Evolutionary conservation across 2,329 filamentous ascomycete genomes (phyloP).

Genomic region (Arthroderma sp.): DNA sequence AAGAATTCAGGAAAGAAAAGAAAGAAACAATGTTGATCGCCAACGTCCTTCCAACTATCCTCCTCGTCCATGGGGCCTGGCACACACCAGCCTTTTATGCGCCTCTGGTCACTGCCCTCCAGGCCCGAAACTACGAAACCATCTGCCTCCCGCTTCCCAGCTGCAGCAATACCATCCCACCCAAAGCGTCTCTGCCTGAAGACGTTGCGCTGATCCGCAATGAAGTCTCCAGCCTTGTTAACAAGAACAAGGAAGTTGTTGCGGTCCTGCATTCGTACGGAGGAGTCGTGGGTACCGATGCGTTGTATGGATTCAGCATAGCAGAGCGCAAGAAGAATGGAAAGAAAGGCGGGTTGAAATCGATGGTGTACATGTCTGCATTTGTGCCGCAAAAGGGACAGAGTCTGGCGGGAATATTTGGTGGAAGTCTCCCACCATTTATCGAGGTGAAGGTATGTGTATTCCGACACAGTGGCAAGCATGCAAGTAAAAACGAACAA

Average conservation of each 20-base stretch:
- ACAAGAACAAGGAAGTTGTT: slow-evolving; percentile 22
- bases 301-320: slow-evolving; percentile 17
- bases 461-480: neutral
- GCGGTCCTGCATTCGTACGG: slow-evolving; percentile 26
- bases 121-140: slow-evolving; percentile 18
- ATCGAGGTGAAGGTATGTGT: slow-evolving; percentile 2
- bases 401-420: slow-evolving; percentile 4
- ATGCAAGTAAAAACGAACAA: neutral
- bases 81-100: slow-evolving; percentile 20
- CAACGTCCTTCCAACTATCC: slow-evolving; percentile 16
- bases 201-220: slow-evolving; percentile 18
- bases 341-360: slow-evolving; percentile 20
- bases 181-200: slow-evolving; percentile 12
- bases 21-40: too few relatives aligned
- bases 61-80: slow-evolving; percentile 27
- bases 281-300: slow-evolving; percentile 19
- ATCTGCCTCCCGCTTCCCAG: slow-evolving; percentile 8
- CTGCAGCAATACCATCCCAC: slow-evolving; percentile 3
- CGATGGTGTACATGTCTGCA: slow-evolving; percentile 16
- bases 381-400: slow-evolving; percentile 9
- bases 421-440: slow-evolving; percentile 1
- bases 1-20: too few relatives aligned
- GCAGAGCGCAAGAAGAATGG: slow-evolving; percentile 16
- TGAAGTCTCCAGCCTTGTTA: slow-evolving; percentile 16
- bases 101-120: slow-evolving; percentile 18